These are phyloP conservation scores for Coemansia brasiliensis DNA, from an alignment of 192 early-diverging fungal species.

Conservation along the genomic window DNA sequence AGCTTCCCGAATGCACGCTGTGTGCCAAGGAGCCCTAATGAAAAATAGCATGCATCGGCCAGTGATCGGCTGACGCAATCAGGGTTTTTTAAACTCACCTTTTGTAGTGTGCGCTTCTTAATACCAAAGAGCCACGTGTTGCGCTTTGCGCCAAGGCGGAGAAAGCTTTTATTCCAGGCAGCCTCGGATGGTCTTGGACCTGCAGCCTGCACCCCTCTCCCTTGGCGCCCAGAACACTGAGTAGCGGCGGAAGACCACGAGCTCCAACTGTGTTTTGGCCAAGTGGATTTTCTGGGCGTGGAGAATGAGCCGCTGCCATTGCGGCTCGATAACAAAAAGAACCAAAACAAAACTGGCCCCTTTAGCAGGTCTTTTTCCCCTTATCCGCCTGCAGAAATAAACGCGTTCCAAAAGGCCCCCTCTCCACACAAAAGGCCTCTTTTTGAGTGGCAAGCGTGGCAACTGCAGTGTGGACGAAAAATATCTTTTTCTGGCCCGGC, in stretches of 20 bases:
- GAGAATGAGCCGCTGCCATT: no score
- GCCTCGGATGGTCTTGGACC: not conserved
- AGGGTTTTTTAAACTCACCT: not conserved
- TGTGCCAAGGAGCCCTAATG: conserved; percentile 12
- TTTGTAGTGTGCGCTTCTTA: not conserved
- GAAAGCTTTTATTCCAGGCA: not conserved
- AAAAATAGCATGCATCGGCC: conserved; percentile 2
- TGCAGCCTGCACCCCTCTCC: not conserved
- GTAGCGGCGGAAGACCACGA: no score
- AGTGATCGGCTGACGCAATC: conserved; percentile 1
- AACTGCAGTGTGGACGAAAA: conserved; percentile 18
- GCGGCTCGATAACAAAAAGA: not conserved
- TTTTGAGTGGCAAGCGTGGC: conserved; percentile 20
- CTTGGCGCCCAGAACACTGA: no score
- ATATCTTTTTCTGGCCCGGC: not conserved
- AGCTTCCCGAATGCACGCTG: conserved; percentile 19
- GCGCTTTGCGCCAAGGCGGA: not conserved
- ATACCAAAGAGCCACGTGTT: conserved; percentile 2
- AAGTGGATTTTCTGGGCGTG: no score
- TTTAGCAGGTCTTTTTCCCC: conserved; percentile 2
- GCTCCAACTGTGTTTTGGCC: no score
- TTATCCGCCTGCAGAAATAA: conserved; percentile 11
- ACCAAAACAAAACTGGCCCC: not conserved
- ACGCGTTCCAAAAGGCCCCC: conserved; percentile 13
- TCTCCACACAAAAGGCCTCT: conserved; percentile 9